Percentiles rank a stretch among this genome's conserved stretches.
These are phyloP conservation scores for Amaranthus cruentus DNA, from an alignment of 148 eudicot genomes.

Conservation along the genomic window DNA sequence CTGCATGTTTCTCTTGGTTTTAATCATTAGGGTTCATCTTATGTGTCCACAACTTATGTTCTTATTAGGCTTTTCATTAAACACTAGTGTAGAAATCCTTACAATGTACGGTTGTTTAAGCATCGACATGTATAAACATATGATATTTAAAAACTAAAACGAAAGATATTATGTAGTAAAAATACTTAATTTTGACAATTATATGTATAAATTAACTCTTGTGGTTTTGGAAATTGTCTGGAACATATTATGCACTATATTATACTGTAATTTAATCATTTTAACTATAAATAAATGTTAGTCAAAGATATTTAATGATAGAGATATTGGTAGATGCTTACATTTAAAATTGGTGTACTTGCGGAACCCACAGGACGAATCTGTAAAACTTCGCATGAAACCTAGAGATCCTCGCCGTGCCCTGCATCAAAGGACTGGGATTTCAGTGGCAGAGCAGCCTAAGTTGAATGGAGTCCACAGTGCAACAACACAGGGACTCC, in stretches of 20 bases:
- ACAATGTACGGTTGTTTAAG: background rate
- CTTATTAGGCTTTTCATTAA: slow-evolving; percentile 3
- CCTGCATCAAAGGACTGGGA: slow-evolving; percentile 48
- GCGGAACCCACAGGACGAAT: slow-evolving; percentile 59
- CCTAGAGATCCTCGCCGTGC: slow-evolving; percentile 95
- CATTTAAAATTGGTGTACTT: slow-evolving; percentile 15
- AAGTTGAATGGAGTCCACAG: slow-evolving; percentile 29
- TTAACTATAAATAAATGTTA: too few relatives aligned
- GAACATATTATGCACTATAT: too few relatives aligned
- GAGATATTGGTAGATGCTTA: too few relatives aligned
- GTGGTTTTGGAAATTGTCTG: too few relatives aligned
- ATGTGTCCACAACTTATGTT: background rate
- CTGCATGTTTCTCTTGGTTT: background rate
- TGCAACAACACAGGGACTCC: slow-evolving; percentile 31
- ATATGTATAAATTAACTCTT: too few relatives aligned
- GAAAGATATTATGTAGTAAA: too few relatives aligned
- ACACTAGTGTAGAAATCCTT: background rate
- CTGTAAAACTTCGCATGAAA: slow-evolving; percentile 75
- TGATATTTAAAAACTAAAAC: too few relatives aligned
- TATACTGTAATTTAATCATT: too few relatives aligned
- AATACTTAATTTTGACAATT: too few relatives aligned
- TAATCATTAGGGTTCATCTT: background rate
- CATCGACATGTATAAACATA: too few relatives aligned
- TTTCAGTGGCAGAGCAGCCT: slow-evolving; percentile 38
- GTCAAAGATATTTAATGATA: too few relatives aligned